Conservation (phyloP, 2,329 filamentous ascomycete species). For the Stachybotrys elegans region DNA sequence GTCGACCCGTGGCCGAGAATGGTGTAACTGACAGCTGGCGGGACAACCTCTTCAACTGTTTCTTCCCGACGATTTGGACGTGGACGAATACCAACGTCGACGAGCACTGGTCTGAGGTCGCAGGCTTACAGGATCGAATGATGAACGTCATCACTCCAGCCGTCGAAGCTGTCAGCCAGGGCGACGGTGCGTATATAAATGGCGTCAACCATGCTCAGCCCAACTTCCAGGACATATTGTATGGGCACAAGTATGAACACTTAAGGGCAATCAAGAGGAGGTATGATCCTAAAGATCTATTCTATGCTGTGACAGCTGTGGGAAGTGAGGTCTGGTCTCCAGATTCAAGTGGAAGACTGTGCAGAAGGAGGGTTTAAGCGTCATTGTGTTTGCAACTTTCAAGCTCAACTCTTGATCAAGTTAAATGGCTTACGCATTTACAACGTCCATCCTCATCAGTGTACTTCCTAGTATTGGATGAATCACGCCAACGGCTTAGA, state of each 20-base stretch:
- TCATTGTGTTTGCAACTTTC: too few species aligned
- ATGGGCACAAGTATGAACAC: background rate
- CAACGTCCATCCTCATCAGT: too few species aligned
- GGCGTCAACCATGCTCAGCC: background rate
- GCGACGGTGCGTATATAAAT: background rate
- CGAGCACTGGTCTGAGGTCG: background rate
- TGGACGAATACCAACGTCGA: background rate
- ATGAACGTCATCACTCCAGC: background rate
- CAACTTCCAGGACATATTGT: background rate
- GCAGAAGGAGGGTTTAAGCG: too few species aligned
- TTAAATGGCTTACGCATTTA: too few species aligned
- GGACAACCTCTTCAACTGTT: background rate
- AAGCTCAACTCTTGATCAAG: too few species aligned
- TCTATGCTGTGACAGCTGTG: background rate
- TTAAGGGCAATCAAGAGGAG: background rate
- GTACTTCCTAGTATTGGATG: too few species aligned
- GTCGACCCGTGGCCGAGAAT: background rate
- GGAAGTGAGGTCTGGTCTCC: background rate
- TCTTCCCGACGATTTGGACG: background rate
- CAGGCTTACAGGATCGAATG: background rate
- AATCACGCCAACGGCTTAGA: too few species aligned
- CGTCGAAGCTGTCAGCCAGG: background rate
- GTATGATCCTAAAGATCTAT: background rate
- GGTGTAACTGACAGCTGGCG: background rate
- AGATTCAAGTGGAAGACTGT: background rate